Conservation (phyloP, 106 monocot species). For the Phalaenopsis aphrodite region DNA sequence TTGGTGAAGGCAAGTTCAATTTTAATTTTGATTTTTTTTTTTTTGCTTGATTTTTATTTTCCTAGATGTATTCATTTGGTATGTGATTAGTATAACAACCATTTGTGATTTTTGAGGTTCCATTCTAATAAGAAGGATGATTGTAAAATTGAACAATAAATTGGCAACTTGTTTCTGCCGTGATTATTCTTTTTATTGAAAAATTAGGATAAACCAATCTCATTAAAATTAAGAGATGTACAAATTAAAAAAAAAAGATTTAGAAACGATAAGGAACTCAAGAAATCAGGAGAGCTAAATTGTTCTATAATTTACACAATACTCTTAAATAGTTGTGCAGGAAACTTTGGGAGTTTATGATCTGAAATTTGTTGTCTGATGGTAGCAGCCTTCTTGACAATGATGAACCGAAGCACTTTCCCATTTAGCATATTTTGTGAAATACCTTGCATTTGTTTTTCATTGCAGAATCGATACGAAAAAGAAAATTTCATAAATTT, state of each 20-base stretch:
- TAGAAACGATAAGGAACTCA: no score
- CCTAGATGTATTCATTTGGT: not conserved
- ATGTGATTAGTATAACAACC: not conserved
- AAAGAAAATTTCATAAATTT: not conserved
- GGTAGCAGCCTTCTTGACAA: not conserved
- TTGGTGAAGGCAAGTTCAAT: constrained; percentile 29
- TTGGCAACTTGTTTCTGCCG: not conserved
- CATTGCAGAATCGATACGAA: not conserved
- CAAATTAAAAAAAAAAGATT: no score
- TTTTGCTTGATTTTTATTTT: not conserved
- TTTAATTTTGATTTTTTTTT: not conserved
- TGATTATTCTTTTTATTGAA: not conserved
- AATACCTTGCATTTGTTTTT: not conserved
- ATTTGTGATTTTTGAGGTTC: not conserved
- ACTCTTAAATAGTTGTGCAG: not conserved
- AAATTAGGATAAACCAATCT: not conserved
- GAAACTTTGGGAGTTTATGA: not conserved
- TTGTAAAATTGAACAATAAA: not conserved
- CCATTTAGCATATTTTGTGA: no score
- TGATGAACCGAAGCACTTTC: not conserved
- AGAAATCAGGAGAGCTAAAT: no score
- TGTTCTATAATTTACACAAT: not conserved
- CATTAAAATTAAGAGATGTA: not conserved
- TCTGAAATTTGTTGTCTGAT: no score
- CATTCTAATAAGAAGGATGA: not conserved